Percentiles rank a stretch among this genome's conserved stretches.
phyloP scores from a whole-genome alignment of 2,329 filamentous ascomycete genomes.

The Fusarium sp. region DNA sequence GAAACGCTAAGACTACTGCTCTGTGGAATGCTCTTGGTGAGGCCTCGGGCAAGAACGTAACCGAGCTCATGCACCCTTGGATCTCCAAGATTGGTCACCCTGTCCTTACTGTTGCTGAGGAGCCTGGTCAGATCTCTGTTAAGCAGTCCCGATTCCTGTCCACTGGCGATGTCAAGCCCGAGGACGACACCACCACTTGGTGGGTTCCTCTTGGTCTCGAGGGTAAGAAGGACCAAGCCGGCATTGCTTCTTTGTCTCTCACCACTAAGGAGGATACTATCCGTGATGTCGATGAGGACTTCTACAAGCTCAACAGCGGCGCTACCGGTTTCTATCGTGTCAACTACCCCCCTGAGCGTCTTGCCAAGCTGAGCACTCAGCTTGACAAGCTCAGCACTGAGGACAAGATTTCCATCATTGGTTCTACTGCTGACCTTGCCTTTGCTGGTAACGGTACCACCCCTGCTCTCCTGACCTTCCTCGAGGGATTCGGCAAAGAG shows the following conservation, averaged over 20 bases:
- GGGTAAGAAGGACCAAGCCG: constrained; percentile 74
- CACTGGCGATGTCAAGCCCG: constrained; percentile 88
- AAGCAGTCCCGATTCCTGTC: constrained; percentile 91
- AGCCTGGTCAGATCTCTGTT: constrained; percentile 82
- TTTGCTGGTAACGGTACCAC: constrained; percentile 88
- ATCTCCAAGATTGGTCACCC: constrained; percentile 96
- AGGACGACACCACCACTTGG: constrained; percentile 93
- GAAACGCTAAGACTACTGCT: constrained; percentile 90
- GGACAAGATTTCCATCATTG: constrained; percentile 93
- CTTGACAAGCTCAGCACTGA: constrained; percentile 81
- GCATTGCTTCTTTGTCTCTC: constrained; percentile 74
- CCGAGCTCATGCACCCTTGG: constrained; percentile 91
- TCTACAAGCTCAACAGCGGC: constrained; percentile 94
- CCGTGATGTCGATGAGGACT: constrained; percentile 77
- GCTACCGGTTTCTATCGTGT: constrained; percentile 92
- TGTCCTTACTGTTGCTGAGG: constrained; percentile 85
- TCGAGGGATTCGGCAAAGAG: constrained; percentile 87
- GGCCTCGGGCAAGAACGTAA: constrained; percentile 88
- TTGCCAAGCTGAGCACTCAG: constrained; percentile 82
- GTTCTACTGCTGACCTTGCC: constrained; percentile 89
- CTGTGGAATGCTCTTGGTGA: constrained; percentile 90
- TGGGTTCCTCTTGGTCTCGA: constrained; percentile 93
- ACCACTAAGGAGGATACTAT: constrained; percentile 82
- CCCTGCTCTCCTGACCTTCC: constrained; percentile 81
- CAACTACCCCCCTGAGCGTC: constrained; percentile 87